phyloP scores from a whole-genome alignment of 768 basidiomycete genomes.

The Jaapia argillacea region DNA sequence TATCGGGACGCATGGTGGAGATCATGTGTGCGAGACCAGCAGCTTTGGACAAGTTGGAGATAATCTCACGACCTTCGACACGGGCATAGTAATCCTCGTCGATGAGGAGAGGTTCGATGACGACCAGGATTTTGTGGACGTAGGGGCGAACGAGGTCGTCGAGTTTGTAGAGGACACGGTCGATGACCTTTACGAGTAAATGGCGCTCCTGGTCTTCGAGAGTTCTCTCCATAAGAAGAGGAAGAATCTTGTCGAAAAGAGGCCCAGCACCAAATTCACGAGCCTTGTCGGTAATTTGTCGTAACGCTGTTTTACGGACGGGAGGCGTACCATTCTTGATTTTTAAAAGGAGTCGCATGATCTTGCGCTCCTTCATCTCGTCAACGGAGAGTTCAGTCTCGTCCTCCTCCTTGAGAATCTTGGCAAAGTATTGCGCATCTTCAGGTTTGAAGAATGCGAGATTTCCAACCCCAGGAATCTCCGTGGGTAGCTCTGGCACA shows the following conservation, averaged over 20 bases:
- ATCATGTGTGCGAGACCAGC: slow-evolving; percentile 99
- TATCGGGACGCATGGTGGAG: slow-evolving; percentile 99
- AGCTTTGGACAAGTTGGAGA: slow-evolving; percentile 96
- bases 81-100: slow-evolving; percentile 96
- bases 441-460: slow-evolving; percentile 98
- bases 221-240: slow-evolving; percentile 94
- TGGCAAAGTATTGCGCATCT: slow-evolving; percentile 96
- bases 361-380: slow-evolving; percentile 99
- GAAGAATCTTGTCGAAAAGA: slow-evolving; percentile 96
- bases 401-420: slow-evolving; percentile 92
- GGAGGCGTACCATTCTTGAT: slow-evolving; percentile 99
- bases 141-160: slow-evolving; percentile 98
- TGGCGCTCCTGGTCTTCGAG: slow-evolving; percentile 98
- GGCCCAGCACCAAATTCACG: slow-evolving; percentile 98
- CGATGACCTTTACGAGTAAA: slow-evolving; percentile 96
- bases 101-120: slow-evolving; percentile 97
- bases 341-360: slow-evolving; percentile 94
- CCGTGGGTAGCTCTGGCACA: slow-evolving; percentile 88
- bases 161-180: slow-evolving; percentile 96
- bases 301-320: slow-evolving; percentile 92
- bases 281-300: slow-evolving; percentile 98
- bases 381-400: slow-evolving; percentile 89
- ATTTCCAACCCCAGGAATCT: slow-evolving; percentile 95
- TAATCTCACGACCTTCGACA: slow-evolving; percentile 98
- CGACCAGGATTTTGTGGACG: slow-evolving; percentile 98